These are phyloP conservation scores for Mycena rosella DNA, from an alignment of 768 basidiomycete genomes.

Conservation along the genomic window DNA sequence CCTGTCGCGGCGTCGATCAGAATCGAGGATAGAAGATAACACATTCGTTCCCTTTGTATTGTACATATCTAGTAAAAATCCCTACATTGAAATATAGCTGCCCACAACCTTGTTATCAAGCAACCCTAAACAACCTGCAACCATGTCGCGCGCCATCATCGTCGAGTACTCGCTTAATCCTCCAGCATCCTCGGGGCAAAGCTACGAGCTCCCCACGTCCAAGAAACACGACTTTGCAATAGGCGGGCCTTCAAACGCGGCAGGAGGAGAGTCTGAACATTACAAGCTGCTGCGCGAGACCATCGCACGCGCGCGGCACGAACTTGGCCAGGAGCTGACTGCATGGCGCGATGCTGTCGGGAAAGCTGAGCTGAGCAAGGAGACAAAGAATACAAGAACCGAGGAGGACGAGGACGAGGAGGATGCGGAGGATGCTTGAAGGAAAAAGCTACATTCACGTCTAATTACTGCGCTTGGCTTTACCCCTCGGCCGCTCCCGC, in stretches of 20 bases:
- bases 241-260: background rate
- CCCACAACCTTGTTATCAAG: too few species aligned
- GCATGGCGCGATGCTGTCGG: conserved; percentile 82
- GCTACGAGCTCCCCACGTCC: conserved; percentile 24
- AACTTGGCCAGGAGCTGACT: conserved; percentile 77
- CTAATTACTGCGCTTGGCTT: conserved; percentile 61
- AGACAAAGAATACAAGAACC: conserved; percentile 56
- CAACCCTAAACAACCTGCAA: background rate
- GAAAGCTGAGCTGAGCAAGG: conserved; percentile 72
- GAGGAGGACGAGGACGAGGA: conserved; percentile 61
- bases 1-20: conserved; percentile 31
- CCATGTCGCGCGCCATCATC: conserved; percentile 31
- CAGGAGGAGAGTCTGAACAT: conserved; percentile 47
- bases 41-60: conserved; percentile 22
- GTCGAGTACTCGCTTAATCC: conserved; percentile 33
- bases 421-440: conserved; percentile 54
- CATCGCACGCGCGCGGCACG: conserved; percentile 64
- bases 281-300: conserved; percentile 64
- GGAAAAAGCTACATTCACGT: conserved; percentile 23
- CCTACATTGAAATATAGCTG: conserved; percentile 21
- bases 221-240: conserved; percentile 30
- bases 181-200: conserved; percentile 25
- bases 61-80: conserved; percentile 26
- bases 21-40: conserved; percentile 16
- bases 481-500: conserved; percentile 85